Conservation (phyloP, 177 flowering plant species). For the Vitis hybrid region DNA sequence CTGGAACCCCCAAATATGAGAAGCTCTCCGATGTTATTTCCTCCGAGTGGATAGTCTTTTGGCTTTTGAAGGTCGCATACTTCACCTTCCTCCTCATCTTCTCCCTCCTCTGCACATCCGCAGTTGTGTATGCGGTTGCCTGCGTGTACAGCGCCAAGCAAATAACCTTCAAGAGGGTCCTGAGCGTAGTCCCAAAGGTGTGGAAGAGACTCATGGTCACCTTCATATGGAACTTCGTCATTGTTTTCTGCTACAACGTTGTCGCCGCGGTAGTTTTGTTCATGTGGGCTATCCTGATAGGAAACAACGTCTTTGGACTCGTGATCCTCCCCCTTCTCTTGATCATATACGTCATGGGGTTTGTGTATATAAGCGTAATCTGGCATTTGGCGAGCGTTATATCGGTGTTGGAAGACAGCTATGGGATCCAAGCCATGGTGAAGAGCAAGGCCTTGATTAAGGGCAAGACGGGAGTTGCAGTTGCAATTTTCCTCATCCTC, state of each 20-base stretch:
- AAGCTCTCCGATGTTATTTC: not conserved
- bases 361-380: slow-evolving; percentile 27
- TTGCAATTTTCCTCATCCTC: slow-evolving; percentile 18
- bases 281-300: not conserved
- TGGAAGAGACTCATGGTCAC: slow-evolving; percentile 51
- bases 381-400: slow-evolving; percentile 45
- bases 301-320: not conserved
- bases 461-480: slow-evolving; percentile 30
- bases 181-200: slow-evolving; percentile 43
- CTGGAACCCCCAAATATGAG: not conserved
- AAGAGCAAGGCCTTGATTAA: slow-evolving; percentile 39
- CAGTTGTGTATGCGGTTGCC: slow-evolving; percentile 41
- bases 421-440: slow-evolving; percentile 38
- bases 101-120: slow-evolving; percentile 44
- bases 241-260: slow-evolving; percentile 19
- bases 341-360: slow-evolving; percentile 21
- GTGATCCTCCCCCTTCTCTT: not conserved
- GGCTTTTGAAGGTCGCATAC: slow-evolving; percentile 32
- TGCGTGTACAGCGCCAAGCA: slow-evolving; percentile 33
- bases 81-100: slow-evolving; percentile 27
- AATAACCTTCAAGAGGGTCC: slow-evolving; percentile 27
- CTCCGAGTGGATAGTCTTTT: slow-evolving; percentile 18
- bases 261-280: slow-evolving; percentile 3
- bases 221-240: slow-evolving; percentile 25
- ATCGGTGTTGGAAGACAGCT: slow-evolving; percentile 35